A percentile compares a stretch with the other conserved stretches of the same genome.
Evolutionary conservation across 2,329 filamentous ascomycete genomes (phyloP).

Genomic region (Cordyceps cicadae): DNA sequence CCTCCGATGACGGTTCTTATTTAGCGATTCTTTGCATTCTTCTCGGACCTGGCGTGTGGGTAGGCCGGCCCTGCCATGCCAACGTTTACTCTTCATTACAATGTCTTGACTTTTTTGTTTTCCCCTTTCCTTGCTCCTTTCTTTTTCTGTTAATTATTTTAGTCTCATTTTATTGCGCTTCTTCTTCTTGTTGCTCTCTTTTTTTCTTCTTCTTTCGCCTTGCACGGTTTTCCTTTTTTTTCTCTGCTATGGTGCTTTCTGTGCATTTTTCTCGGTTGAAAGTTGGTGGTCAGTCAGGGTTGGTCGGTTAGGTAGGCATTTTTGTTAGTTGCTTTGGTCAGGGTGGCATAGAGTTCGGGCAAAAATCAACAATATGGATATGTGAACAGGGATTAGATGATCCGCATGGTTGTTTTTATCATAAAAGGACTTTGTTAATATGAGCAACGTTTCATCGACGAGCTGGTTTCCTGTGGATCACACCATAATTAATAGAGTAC

Average conservation of each 20-base stretch:
- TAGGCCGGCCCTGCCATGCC: neutral
- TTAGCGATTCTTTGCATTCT: constrained; percentile 9
- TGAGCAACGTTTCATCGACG: neutral
- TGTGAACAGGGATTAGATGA: constrained; percentile 9
- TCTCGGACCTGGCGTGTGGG: neutral
- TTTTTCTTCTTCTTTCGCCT: constrained; percentile 11
- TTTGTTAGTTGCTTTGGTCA: neutral
- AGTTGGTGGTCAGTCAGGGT: neutral
- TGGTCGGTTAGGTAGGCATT: neutral
- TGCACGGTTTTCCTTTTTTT: neutral
- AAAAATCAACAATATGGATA: constrained; percentile 1
- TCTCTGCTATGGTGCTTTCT: no score
- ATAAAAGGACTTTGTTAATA: neutral
- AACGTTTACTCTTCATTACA: neutral
- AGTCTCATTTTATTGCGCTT: constrained; percentile 20
- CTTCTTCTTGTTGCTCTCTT: constrained; percentile 16
- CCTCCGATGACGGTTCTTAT: neutral
- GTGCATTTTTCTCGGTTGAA: no score
- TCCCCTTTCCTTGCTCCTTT: neutral
- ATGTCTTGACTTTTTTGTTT: neutral
- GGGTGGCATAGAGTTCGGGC: neutral
- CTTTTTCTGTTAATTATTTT: constrained; percentile 4
- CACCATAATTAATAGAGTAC: neutral
- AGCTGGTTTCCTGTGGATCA: neutral
- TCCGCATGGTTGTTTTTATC: neutral